Evolutionary conservation across 495 filamentous ascomycete species (phyloP), one percentile per base, ranked within the genome.

Genomic region (Xylaria venustula): DNA sequence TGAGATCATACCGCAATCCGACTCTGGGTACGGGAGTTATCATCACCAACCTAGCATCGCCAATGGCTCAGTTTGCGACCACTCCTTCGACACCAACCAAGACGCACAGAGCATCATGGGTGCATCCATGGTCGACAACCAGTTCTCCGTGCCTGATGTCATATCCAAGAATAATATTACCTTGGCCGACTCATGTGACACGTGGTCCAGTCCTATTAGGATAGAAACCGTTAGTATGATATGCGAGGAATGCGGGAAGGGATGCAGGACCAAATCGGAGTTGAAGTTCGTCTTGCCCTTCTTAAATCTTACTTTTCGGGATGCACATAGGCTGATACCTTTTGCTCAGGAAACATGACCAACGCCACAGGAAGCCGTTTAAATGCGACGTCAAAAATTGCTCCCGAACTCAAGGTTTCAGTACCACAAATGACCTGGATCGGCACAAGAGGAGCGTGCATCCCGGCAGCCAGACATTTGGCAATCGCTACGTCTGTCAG

Each of bases 351-450:
- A 97, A 97, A 77, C 92, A 97, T 69, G 76, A 85, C 50, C 84
- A 88, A 14, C 84, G 90, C 56, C 92, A 97, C 73, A 81, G 76
- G 11, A 93, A 91, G 66, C 84, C 87, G 0, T 88, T 84, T 71
- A 85, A 79, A 65, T 97, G 92, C 68, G 71, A 81, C 42, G 73
- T 86, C 12, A 67, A 73, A 0, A 78, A 74, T 17, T 96, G 92
- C 70, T 58, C 72, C 25, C 26, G 56, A 32, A 73, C 71, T 22
- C 78, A 85, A 62, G 91, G 92, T 2, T 97, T 96, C 66, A 88
- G 88, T 20, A 93, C 91, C 7, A 78, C 79, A 25, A 96, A 96
- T 73, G 92, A 97, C 64, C 79, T 91, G 26, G 83, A 85, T 40
- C 81, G 90, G 34, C 90, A 93, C 63, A 85, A 82, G 63, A 86